A percentile compares a stretch with the other conserved stretches of the same genome.
phyloP scores from a whole-genome alignment of 345 rosid genomes.

The Cardiospermum halicacabum region DNA sequence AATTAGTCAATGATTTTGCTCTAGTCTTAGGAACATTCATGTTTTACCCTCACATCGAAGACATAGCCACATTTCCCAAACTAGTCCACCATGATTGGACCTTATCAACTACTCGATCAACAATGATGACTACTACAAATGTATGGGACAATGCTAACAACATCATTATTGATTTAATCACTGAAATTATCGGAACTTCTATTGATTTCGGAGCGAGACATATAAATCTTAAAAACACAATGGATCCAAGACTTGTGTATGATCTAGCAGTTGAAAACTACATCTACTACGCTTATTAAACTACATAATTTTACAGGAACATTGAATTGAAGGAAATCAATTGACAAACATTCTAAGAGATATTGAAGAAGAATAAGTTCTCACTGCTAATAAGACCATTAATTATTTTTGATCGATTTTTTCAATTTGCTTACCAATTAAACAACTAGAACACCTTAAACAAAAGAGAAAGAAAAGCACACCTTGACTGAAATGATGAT shows the following conservation, averaged over 20 bases:
- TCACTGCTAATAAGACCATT: neutral
- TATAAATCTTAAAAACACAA: constrained; percentile 31
- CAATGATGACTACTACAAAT: constrained; percentile 45
- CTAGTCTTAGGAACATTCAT: constrained; percentile 39
- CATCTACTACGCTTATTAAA: constrained; percentile 33
- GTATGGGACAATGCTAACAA: constrained; percentile 16
- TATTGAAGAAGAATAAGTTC: constrained; percentile 55
- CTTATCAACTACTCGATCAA: constrained; percentile 38
- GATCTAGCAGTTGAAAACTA: constrained; percentile 31
- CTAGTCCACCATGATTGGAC: constrained; percentile 36
- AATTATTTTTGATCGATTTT: too few relatives aligned
- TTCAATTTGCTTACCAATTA: too few relatives aligned
- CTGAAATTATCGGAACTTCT: constrained; percentile 31
- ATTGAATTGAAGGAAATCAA: constrained; percentile 52
- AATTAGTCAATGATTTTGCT: constrained; percentile 34
- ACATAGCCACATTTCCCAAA: constrained; percentile 34
- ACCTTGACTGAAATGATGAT: too few relatives aligned
- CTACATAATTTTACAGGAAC: constrained; percentile 26
- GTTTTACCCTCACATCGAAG: constrained; percentile 42
- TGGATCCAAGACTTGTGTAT: constrained; percentile 45
- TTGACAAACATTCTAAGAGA: constrained; percentile 64
- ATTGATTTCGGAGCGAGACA: constrained; percentile 50
- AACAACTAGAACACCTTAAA: too few relatives aligned
- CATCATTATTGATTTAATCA: constrained; percentile 31
- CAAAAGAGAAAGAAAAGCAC: too few relatives aligned